Evolutionary conservation across 495 filamentous ascomycete genomes (phyloP).

Genomic region (Hypoxylon intermedium): DNA sequence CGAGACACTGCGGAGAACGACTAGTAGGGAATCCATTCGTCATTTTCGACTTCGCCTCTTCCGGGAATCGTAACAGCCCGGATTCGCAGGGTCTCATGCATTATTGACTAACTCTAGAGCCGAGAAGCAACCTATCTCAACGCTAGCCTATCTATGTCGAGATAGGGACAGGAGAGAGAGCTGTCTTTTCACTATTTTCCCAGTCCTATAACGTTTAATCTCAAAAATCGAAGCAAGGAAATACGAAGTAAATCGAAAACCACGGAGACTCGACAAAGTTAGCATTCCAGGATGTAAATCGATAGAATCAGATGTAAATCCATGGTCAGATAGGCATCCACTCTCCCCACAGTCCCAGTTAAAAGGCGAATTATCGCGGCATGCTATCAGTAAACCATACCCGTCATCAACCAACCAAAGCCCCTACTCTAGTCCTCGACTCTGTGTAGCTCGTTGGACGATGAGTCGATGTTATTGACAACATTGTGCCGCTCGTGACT

Average conservation of each 20-base stretch:
- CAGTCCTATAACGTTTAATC: no score
- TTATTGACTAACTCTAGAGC: not conserved
- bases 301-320: not conserved
- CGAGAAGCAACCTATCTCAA: conserved; percentile 13
- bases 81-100: not conserved
- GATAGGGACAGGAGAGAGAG: conserved; percentile 2
- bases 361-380: conserved; percentile 17
- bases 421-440: not conserved
- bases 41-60: conserved; percentile 22
- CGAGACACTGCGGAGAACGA: not conserved
- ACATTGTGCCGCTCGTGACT: conserved; percentile 20
- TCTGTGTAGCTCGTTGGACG: not conserved
- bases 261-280: not conserved
- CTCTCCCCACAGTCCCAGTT: conserved; percentile 19
- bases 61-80: conserved; percentile 25
- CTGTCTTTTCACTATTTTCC: no score
- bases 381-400: conserved; percentile 19
- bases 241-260: not conserved
- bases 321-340: not conserved
- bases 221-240: no score
- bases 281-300: conserved; percentile 9
- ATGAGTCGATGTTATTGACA: conserved; percentile 12
- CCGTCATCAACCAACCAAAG: conserved; percentile 8
- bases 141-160: conserved; percentile 7
- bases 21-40: conserved; percentile 5